Evolutionary conservation across 1,284 basidiomycete species (phyloP).

Genomic region (Boletellus deceptivus): DNA sequence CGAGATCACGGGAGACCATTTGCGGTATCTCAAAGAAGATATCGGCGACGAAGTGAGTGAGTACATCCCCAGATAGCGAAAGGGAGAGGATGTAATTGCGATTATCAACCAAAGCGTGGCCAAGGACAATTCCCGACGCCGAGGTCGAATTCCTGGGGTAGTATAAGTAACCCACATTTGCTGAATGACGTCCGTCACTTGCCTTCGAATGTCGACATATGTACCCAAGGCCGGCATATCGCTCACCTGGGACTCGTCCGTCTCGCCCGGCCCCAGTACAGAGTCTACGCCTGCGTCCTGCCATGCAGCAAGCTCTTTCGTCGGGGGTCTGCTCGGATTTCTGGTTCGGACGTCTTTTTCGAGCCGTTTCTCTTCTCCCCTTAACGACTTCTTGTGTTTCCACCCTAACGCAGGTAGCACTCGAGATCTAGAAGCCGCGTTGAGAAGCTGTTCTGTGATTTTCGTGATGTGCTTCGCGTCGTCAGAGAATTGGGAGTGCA

Average conservation of each 20-base stretch:
- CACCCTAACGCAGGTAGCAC: slow-evolving; percentile 27
- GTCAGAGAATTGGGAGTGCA: not conserved
- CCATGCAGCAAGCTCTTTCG: slow-evolving; percentile 24
- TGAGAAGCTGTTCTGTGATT: slow-evolving; percentile 31
- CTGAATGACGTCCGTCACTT: slow-evolving; percentile 18
- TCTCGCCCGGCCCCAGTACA: slow-evolving; percentile 12
- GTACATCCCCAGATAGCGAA: slow-evolving; percentile 49
- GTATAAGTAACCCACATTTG: slow-evolving; percentile 9
- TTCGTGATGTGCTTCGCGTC: slow-evolving; percentile 18
- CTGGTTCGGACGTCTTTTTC: slow-evolving; percentile 17
- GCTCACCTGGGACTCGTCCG: slow-evolving; percentile 12
- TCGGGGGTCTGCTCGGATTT: slow-evolving; percentile 11
- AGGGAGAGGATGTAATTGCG: slow-evolving; percentile 42
- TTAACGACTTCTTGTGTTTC: slow-evolving; percentile 29
- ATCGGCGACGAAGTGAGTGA: slow-evolving; percentile 46
- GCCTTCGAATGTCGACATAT: slow-evolving; percentile 64
- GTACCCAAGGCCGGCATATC: slow-evolving; percentile 42
- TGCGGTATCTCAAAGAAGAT: slow-evolving; percentile 58
- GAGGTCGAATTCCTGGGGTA: slow-evolving; percentile 41
- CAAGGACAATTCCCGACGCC: slow-evolving; percentile 50
- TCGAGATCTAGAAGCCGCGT: slow-evolving; percentile 25
- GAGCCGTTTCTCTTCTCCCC: slow-evolving; percentile 34
- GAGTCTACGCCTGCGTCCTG: slow-evolving; percentile 14
- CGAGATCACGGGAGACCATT: slow-evolving; percentile 47
- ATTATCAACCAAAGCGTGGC: slow-evolving; percentile 35